These are phyloP conservation scores for Populus alba DNA, from an alignment of 345 rosid species.

Conservation along the genomic window DNA sequence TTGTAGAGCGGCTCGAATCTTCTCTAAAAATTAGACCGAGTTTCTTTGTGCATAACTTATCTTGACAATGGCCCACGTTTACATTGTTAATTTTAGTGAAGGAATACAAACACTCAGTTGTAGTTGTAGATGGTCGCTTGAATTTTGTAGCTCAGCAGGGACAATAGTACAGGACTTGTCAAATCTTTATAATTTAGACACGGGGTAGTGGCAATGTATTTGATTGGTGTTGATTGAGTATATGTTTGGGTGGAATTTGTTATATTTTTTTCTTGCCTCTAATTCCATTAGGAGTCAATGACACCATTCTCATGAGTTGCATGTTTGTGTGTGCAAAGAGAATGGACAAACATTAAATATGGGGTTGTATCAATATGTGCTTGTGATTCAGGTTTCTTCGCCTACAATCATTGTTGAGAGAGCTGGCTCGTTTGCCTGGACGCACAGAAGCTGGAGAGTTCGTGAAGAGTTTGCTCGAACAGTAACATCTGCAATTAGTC, in stretches of 20 bases:
- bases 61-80: not conserved
- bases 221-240: not conserved
- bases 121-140: not conserved
- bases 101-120: not conserved
- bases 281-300: not conserved
- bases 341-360: not conserved
- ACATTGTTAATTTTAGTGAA: not conserved
- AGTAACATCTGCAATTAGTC: conserved; percentile 85
- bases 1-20: too few species aligned
- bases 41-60: too few species aligned
- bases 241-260: not conserved
- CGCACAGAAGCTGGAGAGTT: conserved; percentile 94
- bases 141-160: not conserved
- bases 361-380: conserved; percentile 10
- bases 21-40: too few species aligned
- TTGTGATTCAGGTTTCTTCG: conserved; percentile 72
- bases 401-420: conserved; percentile 96
- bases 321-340: not conserved
- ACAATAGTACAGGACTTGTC: not conserved
- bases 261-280: not conserved
- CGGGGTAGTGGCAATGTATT: not conserved
- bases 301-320: not conserved
- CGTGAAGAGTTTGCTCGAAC: conserved; percentile 95
- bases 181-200: not conserved
- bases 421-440: conserved; percentile 97